These are phyloP conservation scores for Kodamaea alishanica DNA, from an alignment of 1,139 yeast genomes.

Conservation along the genomic window DNA sequence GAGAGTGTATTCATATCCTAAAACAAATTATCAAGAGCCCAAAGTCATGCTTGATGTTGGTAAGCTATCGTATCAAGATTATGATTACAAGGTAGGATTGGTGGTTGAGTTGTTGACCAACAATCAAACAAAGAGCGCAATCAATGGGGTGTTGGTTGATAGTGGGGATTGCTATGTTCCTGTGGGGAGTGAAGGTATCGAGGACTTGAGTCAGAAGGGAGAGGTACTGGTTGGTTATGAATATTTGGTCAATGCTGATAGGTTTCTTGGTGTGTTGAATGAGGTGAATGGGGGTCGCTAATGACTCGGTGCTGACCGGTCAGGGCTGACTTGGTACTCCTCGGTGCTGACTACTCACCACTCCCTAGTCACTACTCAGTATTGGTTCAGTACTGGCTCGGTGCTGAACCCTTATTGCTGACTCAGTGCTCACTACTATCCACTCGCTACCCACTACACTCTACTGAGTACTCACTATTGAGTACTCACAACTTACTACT, in stretches of 20 bases:
- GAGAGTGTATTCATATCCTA: constrained; percentile 19
- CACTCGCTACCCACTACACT: neutral
- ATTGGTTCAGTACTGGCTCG: too few relatives aligned
- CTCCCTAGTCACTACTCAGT: neutral
- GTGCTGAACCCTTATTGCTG: too few relatives aligned
- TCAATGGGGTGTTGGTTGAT: constrained; percentile 38
- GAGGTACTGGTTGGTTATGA: constrained; percentile 13
- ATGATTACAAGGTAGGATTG: constrained; percentile 14
- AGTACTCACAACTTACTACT: neutral
- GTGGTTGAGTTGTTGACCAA: constrained; percentile 16
- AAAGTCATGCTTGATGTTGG: constrained; percentile 33
- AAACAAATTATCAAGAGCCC: constrained; percentile 16
- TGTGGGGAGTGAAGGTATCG: constrained; percentile 1
- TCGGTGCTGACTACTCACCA: too few relatives aligned
- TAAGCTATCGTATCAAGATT: constrained; percentile 17
- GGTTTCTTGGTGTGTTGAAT: constrained; percentile 21
- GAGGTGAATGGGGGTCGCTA: too few relatives aligned
- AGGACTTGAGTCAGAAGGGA: neutral
- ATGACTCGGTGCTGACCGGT: neutral
- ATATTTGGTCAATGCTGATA: constrained; percentile 26
- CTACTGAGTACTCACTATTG: too few relatives aligned
- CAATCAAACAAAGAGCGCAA: constrained; percentile 11
- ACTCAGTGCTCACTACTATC: too few relatives aligned
- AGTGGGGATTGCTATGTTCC: constrained; percentile 34
- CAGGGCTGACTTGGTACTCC: too few relatives aligned